phyloP scores from a whole-genome alignment of 2,329 filamentous ascomycete species.

The Hymenoscyphus albidus region DNA sequence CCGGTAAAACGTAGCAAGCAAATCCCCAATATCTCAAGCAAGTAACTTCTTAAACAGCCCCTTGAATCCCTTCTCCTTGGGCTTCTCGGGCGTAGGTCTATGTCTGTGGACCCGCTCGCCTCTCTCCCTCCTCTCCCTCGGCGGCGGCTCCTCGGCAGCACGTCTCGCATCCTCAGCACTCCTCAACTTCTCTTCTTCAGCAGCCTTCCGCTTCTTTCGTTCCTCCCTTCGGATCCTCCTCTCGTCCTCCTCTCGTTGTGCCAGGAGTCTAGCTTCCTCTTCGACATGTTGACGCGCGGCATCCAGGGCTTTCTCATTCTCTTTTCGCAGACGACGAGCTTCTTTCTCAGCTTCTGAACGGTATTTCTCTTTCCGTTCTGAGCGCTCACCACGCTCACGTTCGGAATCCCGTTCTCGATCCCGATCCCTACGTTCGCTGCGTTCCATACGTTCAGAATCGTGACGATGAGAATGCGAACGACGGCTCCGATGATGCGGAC shows the following conservation, averaged over 20 bases:
- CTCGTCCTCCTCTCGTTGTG: constrained; percentile 29
- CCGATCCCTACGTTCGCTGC: constrained; percentile 3
- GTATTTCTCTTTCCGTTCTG: constrained; percentile 17
- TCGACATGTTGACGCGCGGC: constrained; percentile 25
- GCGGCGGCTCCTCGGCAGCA: constrained; percentile 7
- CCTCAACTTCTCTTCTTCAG: constrained; percentile 22
- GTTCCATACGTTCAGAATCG: constrained; percentile 17
- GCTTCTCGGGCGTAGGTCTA: constrained; percentile 20
- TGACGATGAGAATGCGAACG: constrained; percentile 12
- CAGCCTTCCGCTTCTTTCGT: constrained; percentile 20
- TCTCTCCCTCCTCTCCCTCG: constrained; percentile 10
- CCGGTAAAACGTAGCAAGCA: not conserved
- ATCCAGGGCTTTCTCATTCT: constrained; percentile 26
- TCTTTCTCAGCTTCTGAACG: constrained; percentile 27
- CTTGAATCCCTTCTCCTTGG: constrained; percentile 19
- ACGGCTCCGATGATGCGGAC: constrained; percentile 17
- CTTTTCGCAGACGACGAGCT: constrained; percentile 22
- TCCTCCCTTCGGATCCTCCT: constrained; percentile 23
- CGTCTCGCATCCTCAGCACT: constrained; percentile 4
- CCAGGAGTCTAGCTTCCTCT: constrained; percentile 18
- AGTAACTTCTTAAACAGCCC: constrained; percentile 25
- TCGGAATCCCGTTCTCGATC: constrained; percentile 3
- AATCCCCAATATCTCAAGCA: constrained; percentile 13
- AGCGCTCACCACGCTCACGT: constrained; percentile 16
- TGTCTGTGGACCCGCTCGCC: constrained; percentile 21